Evolutionary conservation across 2,329 filamentous ascomycete species (phyloP).

Genomic region (Clarireedia homoeocarpa): DNA sequence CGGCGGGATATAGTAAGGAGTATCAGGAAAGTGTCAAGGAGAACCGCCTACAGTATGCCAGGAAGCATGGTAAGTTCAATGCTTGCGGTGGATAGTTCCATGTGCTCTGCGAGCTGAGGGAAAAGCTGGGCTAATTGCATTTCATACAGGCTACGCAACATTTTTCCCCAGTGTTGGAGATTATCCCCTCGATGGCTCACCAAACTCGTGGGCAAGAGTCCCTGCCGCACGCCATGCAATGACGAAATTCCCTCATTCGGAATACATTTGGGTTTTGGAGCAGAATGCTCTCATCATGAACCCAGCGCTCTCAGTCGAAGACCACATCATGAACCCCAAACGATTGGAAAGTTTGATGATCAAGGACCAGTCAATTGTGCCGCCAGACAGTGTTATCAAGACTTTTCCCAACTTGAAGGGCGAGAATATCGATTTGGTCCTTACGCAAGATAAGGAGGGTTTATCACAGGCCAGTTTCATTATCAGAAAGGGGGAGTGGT

Average conservation of each 20-base stretch:
- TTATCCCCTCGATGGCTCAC: constrained; percentile 59
- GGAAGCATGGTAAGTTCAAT: constrained; percentile 63
- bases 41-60: constrained; percentile 80
- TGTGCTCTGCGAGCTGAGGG: background rate
- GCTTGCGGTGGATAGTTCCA: background rate
- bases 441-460: constrained; percentile 79
- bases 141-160: constrained; percentile 64
- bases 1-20: constrained; percentile 50
- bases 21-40: constrained; percentile 69
- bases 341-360: constrained; percentile 74
- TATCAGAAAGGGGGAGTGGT: constrained; percentile 79
- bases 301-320: constrained; percentile 58
- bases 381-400: constrained; percentile 93
- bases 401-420: constrained; percentile 79
- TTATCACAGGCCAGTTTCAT: constrained; percentile 72
- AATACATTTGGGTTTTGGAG: constrained; percentile 83
- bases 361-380: constrained; percentile 77
- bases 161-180: constrained; percentile 73
- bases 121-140: background rate
- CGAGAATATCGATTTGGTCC: constrained; percentile 69
- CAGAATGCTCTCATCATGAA: constrained; percentile 86
- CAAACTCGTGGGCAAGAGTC: constrained; percentile 66
- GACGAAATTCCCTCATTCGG: constrained; percentile 66
- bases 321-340: constrained; percentile 58
- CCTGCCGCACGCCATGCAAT: constrained; percentile 86